Evolutionary conservation across 192 early-diverging fungal species (phyloP).

Genomic region (Coemansia sp.): DNA sequence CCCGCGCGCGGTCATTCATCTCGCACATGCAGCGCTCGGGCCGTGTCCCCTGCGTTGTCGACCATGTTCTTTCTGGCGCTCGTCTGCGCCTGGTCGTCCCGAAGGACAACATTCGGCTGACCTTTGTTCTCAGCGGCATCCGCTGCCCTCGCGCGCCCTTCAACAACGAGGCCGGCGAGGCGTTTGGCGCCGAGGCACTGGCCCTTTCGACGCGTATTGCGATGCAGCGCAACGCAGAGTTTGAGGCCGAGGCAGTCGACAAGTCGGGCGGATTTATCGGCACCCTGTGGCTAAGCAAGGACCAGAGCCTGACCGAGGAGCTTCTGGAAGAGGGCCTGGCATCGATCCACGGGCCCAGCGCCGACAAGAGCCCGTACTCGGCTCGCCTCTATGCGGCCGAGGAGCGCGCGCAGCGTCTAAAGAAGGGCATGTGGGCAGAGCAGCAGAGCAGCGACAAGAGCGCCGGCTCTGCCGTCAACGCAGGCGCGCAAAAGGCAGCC

Average conservation of each 20-base stretch:
- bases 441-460: slow-evolving; percentile 35
- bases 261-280: slow-evolving; percentile 93
- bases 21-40: slow-evolving; percentile 79
- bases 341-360: slow-evolving; percentile 78
- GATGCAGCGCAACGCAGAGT: slow-evolving; percentile 92
- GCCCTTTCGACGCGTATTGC: slow-evolving; percentile 59
- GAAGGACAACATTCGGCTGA: slow-evolving; percentile 77
- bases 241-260: slow-evolving; percentile 83
- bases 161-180: slow-evolving; percentile 72
- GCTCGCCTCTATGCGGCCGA: slow-evolving; percentile 75
- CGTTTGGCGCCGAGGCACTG: slow-evolving; percentile 80
- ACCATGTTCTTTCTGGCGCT: slow-evolving; percentile 78
- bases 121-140: slow-evolving; percentile 82
- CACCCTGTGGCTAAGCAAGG: slow-evolving; percentile 66
- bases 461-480: too few species aligned
- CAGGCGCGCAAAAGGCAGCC: slow-evolving; percentile 20
- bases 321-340: slow-evolving; percentile 82
- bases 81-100: slow-evolving; percentile 83
- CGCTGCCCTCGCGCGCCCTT: slow-evolving; percentile 80
- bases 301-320: slow-evolving; percentile 67
- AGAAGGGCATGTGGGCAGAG: slow-evolving; percentile 69
- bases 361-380: slow-evolving; percentile 72
- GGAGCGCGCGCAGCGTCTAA: slow-evolving; percentile 64
- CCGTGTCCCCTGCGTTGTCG: slow-evolving; percentile 77
- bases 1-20: slow-evolving; percentile 84